Percentiles rank a stretch among this genome's conserved stretches.
Conservation (phyloP, 2,329 filamentous ascomycete species). For the Zasmidium cellare region DNA sequence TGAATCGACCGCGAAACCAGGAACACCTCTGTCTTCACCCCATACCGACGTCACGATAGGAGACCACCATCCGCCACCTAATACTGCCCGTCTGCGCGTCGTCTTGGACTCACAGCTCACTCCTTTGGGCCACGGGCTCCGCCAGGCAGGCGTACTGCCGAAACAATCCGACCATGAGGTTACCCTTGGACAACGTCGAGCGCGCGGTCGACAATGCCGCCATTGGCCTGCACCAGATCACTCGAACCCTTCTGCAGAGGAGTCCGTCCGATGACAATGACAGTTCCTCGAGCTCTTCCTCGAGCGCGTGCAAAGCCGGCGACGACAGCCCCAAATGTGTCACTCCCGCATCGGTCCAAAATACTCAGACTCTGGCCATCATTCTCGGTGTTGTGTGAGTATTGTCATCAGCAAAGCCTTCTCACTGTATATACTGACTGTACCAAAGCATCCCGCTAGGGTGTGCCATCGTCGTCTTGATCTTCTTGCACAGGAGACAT, state of each 20-base stretch:
- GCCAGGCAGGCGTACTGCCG: not conserved
- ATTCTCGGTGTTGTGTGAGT: slow-evolving; percentile 38
- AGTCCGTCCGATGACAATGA: slow-evolving; percentile 11
- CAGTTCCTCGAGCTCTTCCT: slow-evolving; percentile 3
- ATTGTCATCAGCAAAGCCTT: not conserved
- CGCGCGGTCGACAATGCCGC: slow-evolving; percentile 22
- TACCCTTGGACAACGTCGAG: slow-evolving; percentile 13
- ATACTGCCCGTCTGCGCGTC: not conserved
- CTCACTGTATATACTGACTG: slow-evolving; percentile 22
- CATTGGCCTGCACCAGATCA: slow-evolving; percentile 20
- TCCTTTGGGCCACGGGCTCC: not conserved
- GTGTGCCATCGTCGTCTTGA: slow-evolving; percentile 64
- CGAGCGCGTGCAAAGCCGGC: slow-evolving; percentile 27
- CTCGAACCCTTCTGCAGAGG: slow-evolving; percentile 25
- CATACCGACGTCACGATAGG: slow-evolving; percentile 3
- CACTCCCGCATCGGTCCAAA: slow-evolving; percentile 28
- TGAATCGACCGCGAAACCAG: slow-evolving; percentile 4
- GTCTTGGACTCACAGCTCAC: not conserved
- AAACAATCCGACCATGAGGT: slow-evolving; percentile 5
- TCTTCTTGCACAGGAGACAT: slow-evolving; percentile 79
- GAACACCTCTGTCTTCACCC: slow-evolving; percentile 3
- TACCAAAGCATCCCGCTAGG: slow-evolving; percentile 70
- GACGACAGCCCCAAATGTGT: slow-evolving; percentile 28
- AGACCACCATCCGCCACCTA: not conserved
- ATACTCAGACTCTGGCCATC: slow-evolving; percentile 33